A percentile compares a stretch with the other conserved stretches of the same genome.
Conservation (phyloP, 495 filamentous ascomycete species). For the Cercophora sp. region DNA sequence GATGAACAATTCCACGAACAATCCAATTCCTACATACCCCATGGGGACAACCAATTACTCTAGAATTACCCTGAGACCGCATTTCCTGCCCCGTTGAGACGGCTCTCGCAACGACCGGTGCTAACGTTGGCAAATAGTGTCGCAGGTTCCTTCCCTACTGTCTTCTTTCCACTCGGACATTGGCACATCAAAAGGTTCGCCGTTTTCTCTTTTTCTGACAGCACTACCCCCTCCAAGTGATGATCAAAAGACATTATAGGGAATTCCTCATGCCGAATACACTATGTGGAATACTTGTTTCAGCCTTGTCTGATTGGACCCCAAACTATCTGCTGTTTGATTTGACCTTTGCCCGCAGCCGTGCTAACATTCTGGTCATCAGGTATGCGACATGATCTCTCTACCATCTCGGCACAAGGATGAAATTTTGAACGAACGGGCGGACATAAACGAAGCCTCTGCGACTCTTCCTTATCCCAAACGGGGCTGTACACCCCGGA, state of each 20-base stretch:
- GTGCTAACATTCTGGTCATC: conserved; percentile 40
- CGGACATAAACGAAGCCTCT: conserved; percentile 84
- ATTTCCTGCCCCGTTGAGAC: conserved; percentile 9
- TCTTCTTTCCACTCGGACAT: conserved; percentile 1
- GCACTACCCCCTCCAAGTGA: conserved; percentile 51
- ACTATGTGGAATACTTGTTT: conserved; percentile 88
- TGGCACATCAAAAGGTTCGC: conserved; percentile 55
- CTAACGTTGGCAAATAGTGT: conserved; percentile 22
- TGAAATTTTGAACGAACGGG: conserved; percentile 90
- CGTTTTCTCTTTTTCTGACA: conserved; percentile 16
- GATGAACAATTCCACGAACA: conserved; percentile 59
- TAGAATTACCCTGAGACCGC: conserved; percentile 68
- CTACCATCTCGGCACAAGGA: conserved; percentile 62
- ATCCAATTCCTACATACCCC: conserved; percentile 74
- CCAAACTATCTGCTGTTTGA: conserved; percentile 23
- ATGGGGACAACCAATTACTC: conserved; percentile 61
- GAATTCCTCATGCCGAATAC: conserved; percentile 95
- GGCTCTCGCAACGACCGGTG: conserved; percentile 10
- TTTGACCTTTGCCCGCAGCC: conserved; percentile 19
- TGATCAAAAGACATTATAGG: conserved; percentile 83
- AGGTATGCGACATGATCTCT: conserved; percentile 52
- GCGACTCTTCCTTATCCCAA: conserved; percentile 56
- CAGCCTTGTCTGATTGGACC: conserved; percentile 95
- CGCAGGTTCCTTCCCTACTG: conserved; percentile 7
- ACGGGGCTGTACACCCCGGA: conserved; percentile 85